These are phyloP conservation scores for Leccinum holopus DNA, from an alignment of 1,284 basidiomycete species.

Conservation along the genomic window DNA sequence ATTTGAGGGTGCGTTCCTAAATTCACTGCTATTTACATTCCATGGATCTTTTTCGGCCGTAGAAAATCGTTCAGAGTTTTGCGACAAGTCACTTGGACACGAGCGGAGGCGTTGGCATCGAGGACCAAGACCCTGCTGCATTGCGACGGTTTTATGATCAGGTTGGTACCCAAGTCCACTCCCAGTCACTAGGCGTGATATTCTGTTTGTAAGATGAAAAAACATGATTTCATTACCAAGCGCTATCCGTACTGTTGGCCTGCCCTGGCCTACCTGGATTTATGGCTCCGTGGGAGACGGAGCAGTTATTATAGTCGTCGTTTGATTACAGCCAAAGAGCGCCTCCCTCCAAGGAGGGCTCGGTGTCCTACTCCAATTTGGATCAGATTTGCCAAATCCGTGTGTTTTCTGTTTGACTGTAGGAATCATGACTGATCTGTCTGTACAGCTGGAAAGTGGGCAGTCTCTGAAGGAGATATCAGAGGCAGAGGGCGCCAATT, in stretches of 20 bases:
- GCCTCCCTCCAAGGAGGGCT: not conserved
- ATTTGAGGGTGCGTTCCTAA: constrained; percentile 13
- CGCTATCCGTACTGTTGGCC: constrained; percentile 22
- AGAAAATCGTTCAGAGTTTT: constrained; percentile 4
- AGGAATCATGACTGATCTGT: not conserved
- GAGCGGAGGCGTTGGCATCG: constrained; percentile 2
- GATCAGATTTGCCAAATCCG: constrained; percentile 10
- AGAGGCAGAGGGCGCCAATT: not conserved
- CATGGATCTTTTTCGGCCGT: not conserved
- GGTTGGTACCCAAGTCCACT: constrained; percentile 8
- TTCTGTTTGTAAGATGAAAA: constrained; percentile 15
- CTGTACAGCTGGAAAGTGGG: constrained; percentile 12
- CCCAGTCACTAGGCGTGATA: not conserved
- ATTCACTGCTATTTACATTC: not conserved
- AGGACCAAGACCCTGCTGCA: constrained; percentile 12
- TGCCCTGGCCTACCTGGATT: constrained; percentile 22
- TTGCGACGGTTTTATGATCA: constrained; percentile 15
- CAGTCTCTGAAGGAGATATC: constrained; percentile 1
- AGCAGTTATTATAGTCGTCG: not conserved
- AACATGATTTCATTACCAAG: constrained; percentile 10
- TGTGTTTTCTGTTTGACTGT: constrained; percentile 5
- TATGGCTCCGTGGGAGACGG: constrained; percentile 13
- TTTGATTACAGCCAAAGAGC: not conserved
- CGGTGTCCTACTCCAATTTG: constrained; percentile 13
- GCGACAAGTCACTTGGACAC: constrained; percentile 1